A percentile compares a stretch with the other conserved stretches of the same genome.
Conservation (phyloP, 2,329 filamentous ascomycete species). For the Aureobasidium namibiae region DNA sequence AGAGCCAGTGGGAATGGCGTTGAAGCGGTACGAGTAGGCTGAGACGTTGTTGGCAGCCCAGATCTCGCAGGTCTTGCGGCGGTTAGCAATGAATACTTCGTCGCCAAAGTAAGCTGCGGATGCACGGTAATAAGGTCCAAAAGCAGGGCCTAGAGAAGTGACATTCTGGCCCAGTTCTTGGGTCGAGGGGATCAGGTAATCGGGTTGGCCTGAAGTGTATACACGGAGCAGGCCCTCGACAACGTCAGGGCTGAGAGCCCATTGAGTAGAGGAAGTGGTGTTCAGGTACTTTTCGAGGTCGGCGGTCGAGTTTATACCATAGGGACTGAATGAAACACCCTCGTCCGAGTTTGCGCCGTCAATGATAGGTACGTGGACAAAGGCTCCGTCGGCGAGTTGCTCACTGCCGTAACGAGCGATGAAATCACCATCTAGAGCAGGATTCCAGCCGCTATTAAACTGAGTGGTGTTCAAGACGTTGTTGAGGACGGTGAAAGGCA, state of each 20-base stretch:
- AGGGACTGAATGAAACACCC: conserved; percentile 48
- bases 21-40: conserved; percentile 57
- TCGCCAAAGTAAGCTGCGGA: conserved; percentile 49
- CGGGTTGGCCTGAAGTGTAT: conserved; percentile 45
- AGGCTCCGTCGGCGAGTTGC: conserved; percentile 49
- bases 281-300: conserved; percentile 41
- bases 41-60: conserved; percentile 42
- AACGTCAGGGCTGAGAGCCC: conserved; percentile 19
- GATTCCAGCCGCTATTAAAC: conserved; percentile 33
- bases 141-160: conserved; percentile 24
- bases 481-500: conserved; percentile 23
- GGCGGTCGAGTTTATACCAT: conserved; percentile 46
- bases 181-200: conserved; percentile 40
- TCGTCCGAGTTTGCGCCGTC: conserved; percentile 59
- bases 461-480: conserved; percentile 21
- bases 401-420: conserved; percentile 44
- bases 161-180: conserved; percentile 26
- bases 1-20: conserved; percentile 39
- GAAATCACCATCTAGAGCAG: conserved; percentile 49
- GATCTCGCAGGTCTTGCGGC: conserved; percentile 44
- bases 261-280: conserved; percentile 11
- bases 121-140: conserved; percentile 46
- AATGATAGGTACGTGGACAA: conserved; percentile 54
- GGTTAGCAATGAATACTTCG: conserved; percentile 46
- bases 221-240: conserved; percentile 37